phyloP scores from a whole-genome alignment of 805 yeast genomes.

The Naumovozyma dairenensis region DNA sequence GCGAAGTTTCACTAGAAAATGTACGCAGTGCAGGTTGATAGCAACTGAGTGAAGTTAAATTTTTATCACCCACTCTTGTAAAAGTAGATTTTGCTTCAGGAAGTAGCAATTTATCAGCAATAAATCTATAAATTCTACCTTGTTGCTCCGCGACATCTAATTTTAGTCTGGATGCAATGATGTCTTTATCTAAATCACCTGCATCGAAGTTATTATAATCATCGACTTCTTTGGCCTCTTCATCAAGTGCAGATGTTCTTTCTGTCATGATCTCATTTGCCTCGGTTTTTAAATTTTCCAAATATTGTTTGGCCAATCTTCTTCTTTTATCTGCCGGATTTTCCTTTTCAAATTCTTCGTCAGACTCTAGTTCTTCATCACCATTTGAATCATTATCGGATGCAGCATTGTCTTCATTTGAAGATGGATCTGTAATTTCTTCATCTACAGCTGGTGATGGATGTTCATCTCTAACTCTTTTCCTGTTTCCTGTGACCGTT shows the following conservation, averaged over 20 bases:
- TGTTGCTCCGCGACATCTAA: constrained; percentile 84
- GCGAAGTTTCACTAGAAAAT: constrained; percentile 15
- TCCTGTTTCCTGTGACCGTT: constrained; percentile 7
- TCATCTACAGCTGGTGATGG: constrained; percentile 33
- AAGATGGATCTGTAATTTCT: constrained; percentile 44
- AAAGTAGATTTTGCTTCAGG: constrained; percentile 33
- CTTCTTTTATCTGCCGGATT: constrained; percentile 89
- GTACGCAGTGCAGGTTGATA: constrained; percentile 31
- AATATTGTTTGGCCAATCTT: constrained; percentile 84
- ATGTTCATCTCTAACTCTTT: constrained; percentile 19
- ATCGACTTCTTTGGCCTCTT: constrained; percentile 11
- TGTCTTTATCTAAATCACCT: constrained; percentile 79
- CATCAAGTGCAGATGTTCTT: constrained; percentile 7
- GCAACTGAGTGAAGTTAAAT: constrained; percentile 37
- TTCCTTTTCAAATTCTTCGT: constrained; percentile 66
- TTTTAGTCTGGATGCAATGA: constrained; percentile 67
- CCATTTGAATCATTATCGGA: constrained; percentile 29
- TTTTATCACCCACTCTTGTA: constrained; percentile 53
- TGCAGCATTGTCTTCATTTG: constrained; percentile 36
- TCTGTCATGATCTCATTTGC: constrained; percentile 32
- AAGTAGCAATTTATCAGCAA: constrained; percentile 41
- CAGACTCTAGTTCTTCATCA: constrained; percentile 45
- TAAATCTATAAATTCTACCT: constrained; percentile 68
- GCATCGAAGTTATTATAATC: constrained; percentile 66
- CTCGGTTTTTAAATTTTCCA: constrained; percentile 64